Evolutionary conservation across 768 basidiomycete species (phyloP).

Genomic region (Boletus eberwhitei): DNA sequence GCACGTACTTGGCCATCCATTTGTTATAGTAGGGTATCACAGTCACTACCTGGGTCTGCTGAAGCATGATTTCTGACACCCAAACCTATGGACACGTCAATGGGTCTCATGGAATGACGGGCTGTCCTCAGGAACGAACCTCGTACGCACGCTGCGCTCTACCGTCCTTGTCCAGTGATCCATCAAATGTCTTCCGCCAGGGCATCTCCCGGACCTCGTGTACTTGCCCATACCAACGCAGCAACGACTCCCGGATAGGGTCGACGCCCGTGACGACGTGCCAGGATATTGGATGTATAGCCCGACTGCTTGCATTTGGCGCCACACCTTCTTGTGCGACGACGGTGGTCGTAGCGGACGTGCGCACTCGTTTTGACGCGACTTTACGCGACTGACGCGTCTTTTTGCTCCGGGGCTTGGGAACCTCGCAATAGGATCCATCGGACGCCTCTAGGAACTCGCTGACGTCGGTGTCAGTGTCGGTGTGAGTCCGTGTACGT

Average conservation of each 20-base stretch:
- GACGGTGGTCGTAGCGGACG: neutral
- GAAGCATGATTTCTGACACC: slow-evolving; percentile 93
- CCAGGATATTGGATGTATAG: slow-evolving; percentile 41
- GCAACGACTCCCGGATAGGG: slow-evolving; percentile 47
- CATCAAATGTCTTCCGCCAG: slow-evolving; percentile 77
- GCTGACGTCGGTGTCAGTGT: slow-evolving; percentile 14
- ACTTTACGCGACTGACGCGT: slow-evolving; percentile 16
- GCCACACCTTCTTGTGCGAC: neutral
- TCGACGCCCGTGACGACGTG: slow-evolving; percentile 45
- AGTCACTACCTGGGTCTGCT: slow-evolving; percentile 91
- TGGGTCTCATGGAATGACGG: neutral
- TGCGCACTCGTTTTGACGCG: slow-evolving; percentile 12
- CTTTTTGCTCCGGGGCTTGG: slow-evolving; percentile 10
- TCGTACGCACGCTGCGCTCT: slow-evolving; percentile 89
- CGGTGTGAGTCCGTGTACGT: slow-evolving; percentile 17
- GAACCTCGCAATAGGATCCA: slow-evolving; percentile 16
- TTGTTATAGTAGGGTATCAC: slow-evolving; percentile 92
- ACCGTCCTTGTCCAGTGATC: slow-evolving; percentile 48
- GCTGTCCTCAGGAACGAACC: slow-evolving; percentile 39
- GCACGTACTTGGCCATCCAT: slow-evolving; percentile 76
- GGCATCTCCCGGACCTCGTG: slow-evolving; percentile 80
- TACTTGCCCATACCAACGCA: slow-evolving; percentile 69
- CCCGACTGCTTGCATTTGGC: neutral
- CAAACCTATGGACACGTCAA: slow-evolving; percentile 53
- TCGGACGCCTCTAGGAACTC: slow-evolving; percentile 19